Evolutionary conservation across 1,284 basidiomycete genomes (phyloP).

Genomic region (Malassezia yamatoensis): DNA sequence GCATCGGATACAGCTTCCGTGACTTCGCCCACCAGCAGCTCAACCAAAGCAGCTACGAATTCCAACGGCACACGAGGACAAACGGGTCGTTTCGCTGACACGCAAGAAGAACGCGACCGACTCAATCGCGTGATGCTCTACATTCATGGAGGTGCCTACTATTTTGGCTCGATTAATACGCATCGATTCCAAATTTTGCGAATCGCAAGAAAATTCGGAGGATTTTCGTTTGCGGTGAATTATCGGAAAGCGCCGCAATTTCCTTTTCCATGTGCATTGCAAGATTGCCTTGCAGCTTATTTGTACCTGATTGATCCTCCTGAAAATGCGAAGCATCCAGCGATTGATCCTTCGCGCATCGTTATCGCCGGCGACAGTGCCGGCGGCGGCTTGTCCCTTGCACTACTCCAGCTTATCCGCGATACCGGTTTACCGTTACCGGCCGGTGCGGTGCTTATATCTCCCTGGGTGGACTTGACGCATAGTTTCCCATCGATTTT

Average conservation of each 20-base stretch:
- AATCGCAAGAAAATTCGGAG: conserved; percentile 49
- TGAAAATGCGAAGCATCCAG: conserved; percentile 53
- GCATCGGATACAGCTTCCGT: too few relatives aligned
- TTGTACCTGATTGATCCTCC: conserved; percentile 66
- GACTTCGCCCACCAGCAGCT: too few relatives aligned
- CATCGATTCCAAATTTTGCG: conserved; percentile 50
- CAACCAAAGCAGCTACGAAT: not conserved
- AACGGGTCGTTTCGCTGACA: conserved; percentile 10
- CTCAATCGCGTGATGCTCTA: conserved; percentile 42
- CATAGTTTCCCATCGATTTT: conserved; percentile 86
- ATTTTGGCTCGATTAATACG: conserved; percentile 54
- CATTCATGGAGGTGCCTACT: conserved; percentile 49
- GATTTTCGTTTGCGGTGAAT: conserved; percentile 48
- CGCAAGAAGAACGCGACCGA: conserved; percentile 34
- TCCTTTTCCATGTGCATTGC: conserved; percentile 87
- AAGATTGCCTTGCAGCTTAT: conserved; percentile 74
- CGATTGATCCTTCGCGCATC: conserved; percentile 72
- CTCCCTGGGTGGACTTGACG: conserved; percentile 74
- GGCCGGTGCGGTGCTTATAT: conserved; percentile 51
- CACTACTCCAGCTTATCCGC: conserved; percentile 80
- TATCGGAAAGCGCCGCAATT: conserved; percentile 46
- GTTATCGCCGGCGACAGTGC: conserved; percentile 81
- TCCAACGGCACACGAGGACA: not conserved
- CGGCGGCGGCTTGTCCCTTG: conserved; percentile 75
- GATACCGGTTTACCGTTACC: conserved; percentile 72